Conservation (phyloP, 2,329 filamentous ascomycete genomes). For the Scedosporium boydii region DNA sequence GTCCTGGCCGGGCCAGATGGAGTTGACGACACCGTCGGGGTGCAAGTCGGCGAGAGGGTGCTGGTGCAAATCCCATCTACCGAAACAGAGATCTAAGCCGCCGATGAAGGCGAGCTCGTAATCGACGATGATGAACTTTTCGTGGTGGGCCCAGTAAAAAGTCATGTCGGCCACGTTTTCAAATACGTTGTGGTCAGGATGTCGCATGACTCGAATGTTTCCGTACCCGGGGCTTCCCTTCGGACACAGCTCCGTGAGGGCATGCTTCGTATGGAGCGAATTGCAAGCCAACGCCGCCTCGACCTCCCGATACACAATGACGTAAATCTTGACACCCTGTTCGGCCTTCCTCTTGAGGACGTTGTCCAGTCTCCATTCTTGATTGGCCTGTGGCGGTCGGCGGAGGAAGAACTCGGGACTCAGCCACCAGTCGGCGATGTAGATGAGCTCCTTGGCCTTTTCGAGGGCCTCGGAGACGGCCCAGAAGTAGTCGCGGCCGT, state of each 20-base stretch:
- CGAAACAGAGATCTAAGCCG: constrained; percentile 90
- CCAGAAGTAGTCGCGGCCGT: constrained; percentile 92
- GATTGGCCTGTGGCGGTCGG: constrained; percentile 70
- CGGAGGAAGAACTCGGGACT: constrained; percentile 82
- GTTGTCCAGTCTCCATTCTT: constrained; percentile 80
- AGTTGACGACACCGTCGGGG: constrained; percentile 68
- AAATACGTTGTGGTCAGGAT: constrained; percentile 90
- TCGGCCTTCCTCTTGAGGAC: constrained; percentile 82
- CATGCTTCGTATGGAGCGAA: constrained; percentile 85
- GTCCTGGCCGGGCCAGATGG: constrained; percentile 91
- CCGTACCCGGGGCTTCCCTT: constrained; percentile 72
- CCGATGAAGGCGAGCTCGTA: constrained; percentile 88
- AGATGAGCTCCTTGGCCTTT: constrained; percentile 82
- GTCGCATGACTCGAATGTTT: constrained; percentile 82
- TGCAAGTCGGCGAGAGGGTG: constrained; percentile 83
- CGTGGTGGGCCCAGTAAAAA: constrained; percentile 96
- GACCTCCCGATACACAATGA: constrained; percentile 87
- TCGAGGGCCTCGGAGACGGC: constrained; percentile 86
- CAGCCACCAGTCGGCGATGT: constrained; percentile 96
- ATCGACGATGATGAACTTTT: constrained; percentile 95
- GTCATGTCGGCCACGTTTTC: constrained; percentile 95
- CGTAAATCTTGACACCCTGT: constrained; percentile 86
- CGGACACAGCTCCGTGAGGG: constrained; percentile 68
- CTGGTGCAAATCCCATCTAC: constrained; percentile 82
- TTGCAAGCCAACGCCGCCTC: constrained; percentile 81